Evolutionary conservation across 1,284 basidiomycete genomes (phyloP), one percentile per base, ranked within the genome.

Genomic region (Kwoniella shivajii): DNA sequence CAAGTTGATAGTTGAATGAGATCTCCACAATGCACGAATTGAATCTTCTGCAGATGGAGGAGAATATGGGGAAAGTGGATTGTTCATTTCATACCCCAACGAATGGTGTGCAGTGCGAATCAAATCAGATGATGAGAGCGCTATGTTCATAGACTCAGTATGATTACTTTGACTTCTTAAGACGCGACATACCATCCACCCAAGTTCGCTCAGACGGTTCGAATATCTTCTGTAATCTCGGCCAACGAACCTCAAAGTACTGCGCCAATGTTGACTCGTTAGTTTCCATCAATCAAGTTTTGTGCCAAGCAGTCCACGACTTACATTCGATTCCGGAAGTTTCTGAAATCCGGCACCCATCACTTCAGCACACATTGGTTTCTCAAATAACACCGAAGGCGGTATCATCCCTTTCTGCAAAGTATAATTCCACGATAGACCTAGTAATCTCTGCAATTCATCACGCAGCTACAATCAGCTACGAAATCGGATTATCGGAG

Each of bases 241-340:
- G 89, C 74, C 89, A 93, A 5, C 91, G 86, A 3, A 92, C 80
- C 66, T 89, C 89, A 67, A 92, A 92, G 60, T 86, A 81, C 88
- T 91, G 13, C 33, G 30, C 37, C 41, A 33, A 41, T 43, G 42
- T 37, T 57, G n/a, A 54, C 54, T 39, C 14, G 37, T 43, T 26
- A n/a, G n/a, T n/a, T n/a, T n/a, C n/a, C n/a, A n/a, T n/a, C n/a
- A n/a, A n/a, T n/a, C n/a, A n/a, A n/a, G n/a, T n/a, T n/a, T n/a
- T n/a, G n/a, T n/a, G n/a, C n/a, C n/a, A n/a, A n/a, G n/a, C n/a
- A n/a, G 26, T 34, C 39, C 4, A 36, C 9, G 18, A 70, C 82
- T 54, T 52, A 89, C 89, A 61, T 82, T 78, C 64, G 82, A 84
- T 26, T 78, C 66, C 0, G 79, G 78, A 10, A 84, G 75, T 68